Evolutionary conservation across 2,329 filamentous ascomycete species (phyloP), one percentile per base, ranked within the genome.

Genomic region (Elsinoe fawcettii): DNA sequence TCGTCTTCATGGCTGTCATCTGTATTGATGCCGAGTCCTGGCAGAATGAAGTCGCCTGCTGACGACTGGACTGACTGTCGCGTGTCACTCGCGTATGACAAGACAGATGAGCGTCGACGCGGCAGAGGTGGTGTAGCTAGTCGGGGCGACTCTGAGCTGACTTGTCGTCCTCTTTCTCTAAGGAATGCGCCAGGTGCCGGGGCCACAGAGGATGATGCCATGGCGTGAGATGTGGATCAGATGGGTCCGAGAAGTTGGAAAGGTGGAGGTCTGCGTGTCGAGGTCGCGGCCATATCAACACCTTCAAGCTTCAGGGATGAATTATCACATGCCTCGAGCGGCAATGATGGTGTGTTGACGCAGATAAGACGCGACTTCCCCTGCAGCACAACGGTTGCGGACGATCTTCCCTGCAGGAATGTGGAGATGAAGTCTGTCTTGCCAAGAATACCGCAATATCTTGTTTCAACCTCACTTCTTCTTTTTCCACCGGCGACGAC

Each of bases 31-130:
- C 60, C 60, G n/a, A 59, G 36, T 25, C 72, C 85, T 68, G 76
- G 77, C 25, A 82, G 74, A 6, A 92, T 74, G 23, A 93, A 75
- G 62, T 88, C 83, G 64, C 88, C 84, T 0, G 85, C 86, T 18
- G 86, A 87, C 1, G 81, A 81, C 47, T 80, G 80, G 44, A 86
- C 74, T 2, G 80, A 81, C 60, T 78, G 77, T 62, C 82, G 81
- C 39, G 84, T 84, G 70, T 88, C 86, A 61, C 87, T 87, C 65
- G 80, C 85, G 65, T 91, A 87, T 25, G 89, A 93, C 61, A 95
- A 81, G 49, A 83, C 84, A 34, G 89, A 93, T 73, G 86, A 88
- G 60, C 88, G 81, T 56, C 88, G 81, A 25, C 82, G 80, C 53
- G 69, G 67, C 23, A 69, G 66, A 1, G 60, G 54, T 7, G 64